A percentile compares a stretch with the other conserved stretches of the same genome.
Conservation (phyloP, 2,329 filamentous ascomycete genomes). For the Stachybotrys elegans region DNA sequence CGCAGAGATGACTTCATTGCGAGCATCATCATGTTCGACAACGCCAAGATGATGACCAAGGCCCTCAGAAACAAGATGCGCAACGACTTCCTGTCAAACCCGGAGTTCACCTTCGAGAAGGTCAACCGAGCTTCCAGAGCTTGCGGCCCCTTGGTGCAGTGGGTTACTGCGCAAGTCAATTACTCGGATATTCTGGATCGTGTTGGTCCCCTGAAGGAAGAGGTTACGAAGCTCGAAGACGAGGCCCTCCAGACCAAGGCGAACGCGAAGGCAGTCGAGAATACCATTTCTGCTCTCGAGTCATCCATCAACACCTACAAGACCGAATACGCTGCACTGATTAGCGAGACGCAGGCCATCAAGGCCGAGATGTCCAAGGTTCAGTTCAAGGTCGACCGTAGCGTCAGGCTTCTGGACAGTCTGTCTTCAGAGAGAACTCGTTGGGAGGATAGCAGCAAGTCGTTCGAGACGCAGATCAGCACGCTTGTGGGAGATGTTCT, state of each 20-base stretch:
- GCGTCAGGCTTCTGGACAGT: constrained; percentile 88
- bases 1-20: constrained; percentile 95
- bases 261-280: constrained; percentile 84
- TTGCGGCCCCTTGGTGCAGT: constrained; percentile 93
- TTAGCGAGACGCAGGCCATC: constrained; percentile 96
- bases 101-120: constrained; percentile 93
- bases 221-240: constrained; percentile 82
- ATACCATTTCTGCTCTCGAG: constrained; percentile 79
- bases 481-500: constrained; percentile 94
- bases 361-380: constrained; percentile 95
- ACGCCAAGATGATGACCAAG: constrained; percentile 90
- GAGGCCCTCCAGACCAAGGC: constrained; percentile 89
- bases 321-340: constrained; percentile 88
- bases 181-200: constrained; percentile 97
- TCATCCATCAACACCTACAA: constrained; percentile 93
- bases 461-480: constrained; percentile 95
- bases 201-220: constrained; percentile 85
- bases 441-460: constrained; percentile 97
- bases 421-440: constrained; percentile 86
- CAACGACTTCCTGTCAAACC: constrained; percentile 84
- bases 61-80: constrained; percentile 80
- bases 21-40: constrained; percentile 96
- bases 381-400: constrained; percentile 96
- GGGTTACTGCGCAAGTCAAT: constrained; percentile 93
- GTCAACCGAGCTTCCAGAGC: constrained; percentile 96